phyloP scores from a whole-genome alignment of 495 filamentous ascomycete species.

The Gamarada debralockiae region DNA sequence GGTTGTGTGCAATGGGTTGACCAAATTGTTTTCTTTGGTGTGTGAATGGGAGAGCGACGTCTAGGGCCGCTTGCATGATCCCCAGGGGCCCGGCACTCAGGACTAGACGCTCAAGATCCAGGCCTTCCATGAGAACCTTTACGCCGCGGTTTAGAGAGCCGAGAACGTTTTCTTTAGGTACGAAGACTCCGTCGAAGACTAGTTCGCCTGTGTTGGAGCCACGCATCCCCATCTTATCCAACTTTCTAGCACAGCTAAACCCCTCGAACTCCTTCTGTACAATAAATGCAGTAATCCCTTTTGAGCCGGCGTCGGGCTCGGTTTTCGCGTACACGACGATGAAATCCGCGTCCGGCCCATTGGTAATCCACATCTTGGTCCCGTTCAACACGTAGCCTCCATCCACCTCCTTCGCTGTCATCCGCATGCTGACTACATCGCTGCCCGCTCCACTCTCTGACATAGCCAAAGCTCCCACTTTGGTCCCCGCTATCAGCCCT shows the following conservation, averaged over 20 bases:
- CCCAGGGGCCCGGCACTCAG: conserved; percentile 85
- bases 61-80: conserved; percentile 90
- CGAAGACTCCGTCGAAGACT: conserved; percentile 88
- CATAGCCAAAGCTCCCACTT: conserved; percentile 92
- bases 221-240: conserved; percentile 98
- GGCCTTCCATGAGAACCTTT: conserved; percentile 89
- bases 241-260: conserved; percentile 84
- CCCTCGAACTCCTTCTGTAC: conserved; percentile 70
- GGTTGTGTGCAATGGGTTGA: conserved; percentile 83
- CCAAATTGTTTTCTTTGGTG: conserved; percentile 89
- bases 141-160: conserved; percentile 80
- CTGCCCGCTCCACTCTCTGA: conserved; percentile 86
- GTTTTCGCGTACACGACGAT: conserved; percentile 97
- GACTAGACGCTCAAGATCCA: conserved; percentile 92
- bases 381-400: conserved; percentile 86
- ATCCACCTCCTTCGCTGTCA: conserved; percentile 70
- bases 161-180: conserved; percentile 76
- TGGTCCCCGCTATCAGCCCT: conserved; percentile 73
- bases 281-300: conserved; percentile 94
- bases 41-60: conserved; percentile 84
- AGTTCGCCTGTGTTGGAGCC: conserved; percentile 96
- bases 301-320: conserved; percentile 70
- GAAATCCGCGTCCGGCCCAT: conserved; percentile 84
- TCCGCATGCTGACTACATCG: conserved; percentile 96
- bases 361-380: conserved; percentile 99